These are phyloP conservation scores for Chamaecyparis obtusa DNA, from an alignment of 75 land plant genomes.

Conservation along the genomic window DNA sequence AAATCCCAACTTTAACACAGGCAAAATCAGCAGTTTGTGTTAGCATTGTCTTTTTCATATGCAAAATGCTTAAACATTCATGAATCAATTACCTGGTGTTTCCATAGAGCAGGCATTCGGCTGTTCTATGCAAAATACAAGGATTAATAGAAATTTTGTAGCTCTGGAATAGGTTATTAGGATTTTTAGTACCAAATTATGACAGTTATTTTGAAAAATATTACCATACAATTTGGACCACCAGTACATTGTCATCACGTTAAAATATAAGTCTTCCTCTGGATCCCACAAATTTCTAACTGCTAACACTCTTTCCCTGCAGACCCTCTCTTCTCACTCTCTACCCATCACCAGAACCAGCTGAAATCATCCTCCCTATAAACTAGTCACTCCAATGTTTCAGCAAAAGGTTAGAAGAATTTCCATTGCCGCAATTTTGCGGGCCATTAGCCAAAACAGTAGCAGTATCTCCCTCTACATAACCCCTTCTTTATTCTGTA, in stretches of 20 bases:
- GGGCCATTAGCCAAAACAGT: not conserved
- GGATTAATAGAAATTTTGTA: not conserved
- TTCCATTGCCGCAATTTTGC: not conserved
- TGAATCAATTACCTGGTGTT: not conserved
- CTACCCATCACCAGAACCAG: not conserved
- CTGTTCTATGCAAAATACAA: not conserved
- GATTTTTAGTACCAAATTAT: not conserved
- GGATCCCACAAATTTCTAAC: not conserved
- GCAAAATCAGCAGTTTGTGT: not conserved
- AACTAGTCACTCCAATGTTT: not conserved
- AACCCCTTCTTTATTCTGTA: not conserved
- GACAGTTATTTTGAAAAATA: not conserved
- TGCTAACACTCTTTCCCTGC: not conserved
- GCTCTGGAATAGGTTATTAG: not conserved
- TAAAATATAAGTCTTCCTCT: not conserved
- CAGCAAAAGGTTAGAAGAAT: not conserved
- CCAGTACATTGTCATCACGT: not conserved
- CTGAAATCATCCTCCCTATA: not conserved
- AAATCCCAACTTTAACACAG: not conserved
- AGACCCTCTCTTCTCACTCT: not conserved
- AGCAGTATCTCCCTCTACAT: not conserved
- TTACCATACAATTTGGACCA: not conserved
- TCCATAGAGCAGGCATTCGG: not conserved
- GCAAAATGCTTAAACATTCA: not conserved
- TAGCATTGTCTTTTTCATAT: not conserved